A percentile compares a stretch with the other conserved stretches of the same genome.
phyloP scores from a whole-genome alignment of 257 asterid species.

The Solanum sitiens region DNA sequence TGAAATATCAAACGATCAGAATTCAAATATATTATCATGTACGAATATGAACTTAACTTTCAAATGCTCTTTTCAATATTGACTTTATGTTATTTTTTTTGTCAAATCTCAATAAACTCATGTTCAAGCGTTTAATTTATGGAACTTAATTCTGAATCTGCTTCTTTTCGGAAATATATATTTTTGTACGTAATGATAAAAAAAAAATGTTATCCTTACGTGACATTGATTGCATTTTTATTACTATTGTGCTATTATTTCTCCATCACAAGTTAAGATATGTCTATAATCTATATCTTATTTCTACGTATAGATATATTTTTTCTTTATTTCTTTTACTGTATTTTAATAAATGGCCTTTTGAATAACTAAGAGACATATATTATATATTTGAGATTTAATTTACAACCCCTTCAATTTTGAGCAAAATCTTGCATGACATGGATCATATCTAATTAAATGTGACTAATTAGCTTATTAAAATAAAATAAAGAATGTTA shows the following conservation, averaged over 20 bases:
- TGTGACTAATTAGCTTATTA: not conserved
- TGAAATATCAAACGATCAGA: not conserved
- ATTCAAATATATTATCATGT: not conserved
- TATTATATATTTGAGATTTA: not conserved
- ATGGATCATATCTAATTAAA: not conserved
- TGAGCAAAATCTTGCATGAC: not conserved
- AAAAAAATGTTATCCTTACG: not conserved
- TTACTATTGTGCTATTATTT: not conserved
- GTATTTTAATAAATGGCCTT: not conserved
- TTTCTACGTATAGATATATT: not conserved
- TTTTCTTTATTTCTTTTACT: not conserved
- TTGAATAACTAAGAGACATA: not conserved
- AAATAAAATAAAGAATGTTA: not conserved
- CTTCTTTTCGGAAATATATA: not conserved
- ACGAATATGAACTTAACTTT: not conserved
- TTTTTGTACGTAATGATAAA: not conserved
- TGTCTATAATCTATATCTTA: not conserved
- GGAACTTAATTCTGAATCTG: not conserved
- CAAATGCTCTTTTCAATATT: not conserved
- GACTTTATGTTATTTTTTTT: not conserved
- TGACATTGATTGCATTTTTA: not conserved
- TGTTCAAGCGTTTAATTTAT: not conserved
- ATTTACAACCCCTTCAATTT: not conserved
- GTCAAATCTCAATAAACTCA: not conserved
- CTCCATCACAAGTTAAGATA: not conserved